Conservation (phyloP, 2,329 filamentous ascomycete genomes). For the Blastomyces percursus region DNA sequence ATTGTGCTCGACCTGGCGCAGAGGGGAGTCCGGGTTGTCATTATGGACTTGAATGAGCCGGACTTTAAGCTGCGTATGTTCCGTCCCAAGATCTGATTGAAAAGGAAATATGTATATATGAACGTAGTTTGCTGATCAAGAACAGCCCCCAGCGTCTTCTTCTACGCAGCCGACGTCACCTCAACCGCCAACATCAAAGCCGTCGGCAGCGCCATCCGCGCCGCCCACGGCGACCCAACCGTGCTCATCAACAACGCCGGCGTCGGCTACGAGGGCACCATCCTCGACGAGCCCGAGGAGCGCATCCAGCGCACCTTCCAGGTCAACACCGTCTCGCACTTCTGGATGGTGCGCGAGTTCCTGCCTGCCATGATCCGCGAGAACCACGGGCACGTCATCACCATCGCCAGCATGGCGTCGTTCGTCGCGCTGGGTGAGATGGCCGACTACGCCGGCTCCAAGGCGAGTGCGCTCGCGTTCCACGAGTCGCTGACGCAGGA, state of each 20-base stretch:
- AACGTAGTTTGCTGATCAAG: not conserved
- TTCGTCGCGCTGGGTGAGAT: constrained; percentile 40
- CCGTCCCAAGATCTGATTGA: too few relatives aligned
- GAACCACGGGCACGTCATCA: constrained; percentile 48
- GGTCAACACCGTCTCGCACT: constrained; percentile 44
- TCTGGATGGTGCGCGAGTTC: constrained; percentile 42
- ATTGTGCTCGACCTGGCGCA: constrained; percentile 24
- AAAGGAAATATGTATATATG: too few relatives aligned
- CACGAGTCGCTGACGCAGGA: constrained; percentile 40
- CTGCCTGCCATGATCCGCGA: constrained; percentile 41
- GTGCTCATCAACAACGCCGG: constrained; percentile 43
- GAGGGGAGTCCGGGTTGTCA: constrained; percentile 23
- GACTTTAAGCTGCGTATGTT: constrained; percentile 20
- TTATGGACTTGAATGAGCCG: constrained; percentile 30
- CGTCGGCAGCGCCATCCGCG: constrained; percentile 30
- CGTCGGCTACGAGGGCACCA: constrained; percentile 37
- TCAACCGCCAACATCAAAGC: constrained; percentile 22
- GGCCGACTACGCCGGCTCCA: constrained; percentile 43
- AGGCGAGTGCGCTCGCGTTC: constrained; percentile 43
- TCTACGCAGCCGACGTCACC: constrained; percentile 32
- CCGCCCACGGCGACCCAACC: constrained; percentile 33
- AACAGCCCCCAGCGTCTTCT: constrained; percentile 24
- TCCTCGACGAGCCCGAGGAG: constrained; percentile 37
- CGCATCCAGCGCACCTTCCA: constrained; percentile 41
- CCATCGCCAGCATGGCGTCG: constrained; percentile 44